phyloP scores from a whole-genome alignment of 345 rosid species.

The Cardamine occulta region DNA sequence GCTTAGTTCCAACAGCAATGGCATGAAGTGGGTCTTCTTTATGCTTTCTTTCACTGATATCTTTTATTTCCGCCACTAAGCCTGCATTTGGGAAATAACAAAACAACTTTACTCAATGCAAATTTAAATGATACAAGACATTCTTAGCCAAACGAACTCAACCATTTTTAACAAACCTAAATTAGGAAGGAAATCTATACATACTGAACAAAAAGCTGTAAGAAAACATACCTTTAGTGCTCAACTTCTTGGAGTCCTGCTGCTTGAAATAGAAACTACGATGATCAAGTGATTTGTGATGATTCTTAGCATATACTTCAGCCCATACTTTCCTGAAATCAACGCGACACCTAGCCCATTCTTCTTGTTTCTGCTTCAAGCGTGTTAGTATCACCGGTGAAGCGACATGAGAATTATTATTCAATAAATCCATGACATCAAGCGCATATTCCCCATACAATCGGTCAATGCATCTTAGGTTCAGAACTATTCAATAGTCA shows the following conservation, averaged over 20 bases:
- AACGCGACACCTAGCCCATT: constrained; percentile 95
- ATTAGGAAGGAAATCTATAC: constrained; percentile 1
- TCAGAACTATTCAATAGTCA: constrained; percentile 59
- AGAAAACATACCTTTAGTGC: constrained; percentile 78
- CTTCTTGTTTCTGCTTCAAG: constrained; percentile 98
- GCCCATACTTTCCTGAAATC: constrained; percentile 99
- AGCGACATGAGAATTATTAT: constrained; percentile 76
- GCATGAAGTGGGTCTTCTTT: constrained; percentile 83
- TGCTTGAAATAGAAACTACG: constrained; percentile 99
- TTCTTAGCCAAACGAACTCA: constrained; percentile 12
- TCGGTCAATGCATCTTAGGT: constrained; percentile 95
- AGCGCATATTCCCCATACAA: constrained; percentile 96
- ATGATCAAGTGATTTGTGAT: constrained; percentile 96
- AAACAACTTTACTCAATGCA: constrained; percentile 6
- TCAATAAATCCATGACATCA: constrained; percentile 88
- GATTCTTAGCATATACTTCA: constrained; percentile 92
- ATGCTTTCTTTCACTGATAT: constrained; percentile 81
- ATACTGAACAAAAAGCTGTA: background rate
- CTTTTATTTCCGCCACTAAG: constrained; percentile 88
- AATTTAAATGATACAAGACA: constrained; percentile 4
- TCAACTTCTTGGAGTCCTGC: constrained; percentile 92
- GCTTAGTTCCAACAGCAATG: constrained; percentile 75
- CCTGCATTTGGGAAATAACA: constrained; percentile 54
- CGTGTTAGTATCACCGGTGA: constrained; percentile 95
- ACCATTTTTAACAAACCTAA: background rate